A percentile compares a stretch with the other conserved stretches of the same genome.
Conservation (phyloP, 768 basidiomycete genomes). For the Russula foetens region DNA sequence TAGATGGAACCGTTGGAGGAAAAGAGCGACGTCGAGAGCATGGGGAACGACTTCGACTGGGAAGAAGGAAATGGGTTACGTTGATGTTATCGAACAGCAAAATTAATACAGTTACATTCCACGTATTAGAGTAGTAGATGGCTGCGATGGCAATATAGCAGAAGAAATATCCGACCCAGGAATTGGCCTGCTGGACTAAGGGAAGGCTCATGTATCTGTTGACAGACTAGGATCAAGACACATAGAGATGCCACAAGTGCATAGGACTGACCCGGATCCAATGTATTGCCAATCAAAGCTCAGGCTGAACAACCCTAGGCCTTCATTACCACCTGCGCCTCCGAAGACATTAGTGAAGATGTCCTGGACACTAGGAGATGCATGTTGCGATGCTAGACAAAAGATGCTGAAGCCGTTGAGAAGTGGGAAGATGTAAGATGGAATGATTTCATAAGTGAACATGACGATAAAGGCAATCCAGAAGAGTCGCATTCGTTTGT, state of each 20-base stretch:
- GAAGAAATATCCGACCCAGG: conserved; percentile 45
- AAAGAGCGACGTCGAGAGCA: conserved; percentile 54
- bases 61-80: conserved; percentile 3
- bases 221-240: background rate
- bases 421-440: conserved; percentile 54
- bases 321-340: conserved; percentile 59
- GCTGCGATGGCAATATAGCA: conserved; percentile 46
- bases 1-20: conserved; percentile 46
- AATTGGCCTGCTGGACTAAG: conserved; percentile 50
- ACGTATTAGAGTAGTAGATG: conserved; percentile 57
- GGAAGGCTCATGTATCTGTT: conserved; percentile 42
- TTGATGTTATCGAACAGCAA: conserved; percentile 23
- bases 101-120: conserved; percentile 36
- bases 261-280: conserved; percentile 30
- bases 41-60: conserved; percentile 46
- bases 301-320: conserved; percentile 50
- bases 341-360: conserved; percentile 59
- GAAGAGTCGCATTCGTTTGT: conserved; percentile 44
- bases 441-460: conserved; percentile 46
- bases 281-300: conserved; percentile 69
- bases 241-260: background rate
- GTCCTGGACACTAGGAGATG: conserved; percentile 35
- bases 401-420: conserved; percentile 53
- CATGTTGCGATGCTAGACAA: conserved; percentile 49
- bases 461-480: conserved; percentile 44